Evolutionary conservation across 495 filamentous ascomycete species (phyloP), one percentile per base, ranked within the genome.

Genomic region (Monascus purpureus): DNA sequence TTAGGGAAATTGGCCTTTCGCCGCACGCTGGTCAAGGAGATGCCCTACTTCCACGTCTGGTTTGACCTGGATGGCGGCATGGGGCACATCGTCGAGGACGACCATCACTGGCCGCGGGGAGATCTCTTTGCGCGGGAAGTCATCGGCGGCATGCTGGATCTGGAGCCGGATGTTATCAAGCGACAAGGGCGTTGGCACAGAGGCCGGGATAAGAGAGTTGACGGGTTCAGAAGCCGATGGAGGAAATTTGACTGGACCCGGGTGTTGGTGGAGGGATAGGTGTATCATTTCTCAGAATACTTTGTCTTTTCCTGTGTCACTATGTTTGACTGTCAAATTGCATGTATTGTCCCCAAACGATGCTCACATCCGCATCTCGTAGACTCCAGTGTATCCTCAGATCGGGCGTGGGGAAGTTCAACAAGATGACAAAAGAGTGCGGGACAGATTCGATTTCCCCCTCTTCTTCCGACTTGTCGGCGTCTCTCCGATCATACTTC

Each of bases 1-100:
- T 45, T 82, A 22, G 92, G 92, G 0, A 80, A 82, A 50, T 49
- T 63, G 36, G 86, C 90, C 27, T 96, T 97, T 55, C 71, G 90
- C 2, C 65, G 75, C 28, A 77, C 71, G 2, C 55, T 97, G 19
- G 83, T 78, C 15, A 95, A 93, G 62, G 90, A 97, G 59, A 93
- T 93, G 86, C 90, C 90, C 15, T 97, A 97, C 50, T 96, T 97
- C 54, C 90, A 97, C 42, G 87, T 85, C 11, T 97, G 86, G 86
- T 95, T 96, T 49, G 71, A 75, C 37, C 55, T 97, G 5, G 84
- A 96, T 49, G 92, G 92, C 3, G 90, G 90, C 2, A 48, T 97
- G 33, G 90, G 85, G 0, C 90, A 97, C 49, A 68, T 97, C 17
- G 80, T 97, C 7, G 90, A 97, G 55, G 84, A 96, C 47, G 63